Evolutionary conservation across 139 green algal genomes (phyloP).

Genomic region (Diplosphaera chodatii): DNA sequence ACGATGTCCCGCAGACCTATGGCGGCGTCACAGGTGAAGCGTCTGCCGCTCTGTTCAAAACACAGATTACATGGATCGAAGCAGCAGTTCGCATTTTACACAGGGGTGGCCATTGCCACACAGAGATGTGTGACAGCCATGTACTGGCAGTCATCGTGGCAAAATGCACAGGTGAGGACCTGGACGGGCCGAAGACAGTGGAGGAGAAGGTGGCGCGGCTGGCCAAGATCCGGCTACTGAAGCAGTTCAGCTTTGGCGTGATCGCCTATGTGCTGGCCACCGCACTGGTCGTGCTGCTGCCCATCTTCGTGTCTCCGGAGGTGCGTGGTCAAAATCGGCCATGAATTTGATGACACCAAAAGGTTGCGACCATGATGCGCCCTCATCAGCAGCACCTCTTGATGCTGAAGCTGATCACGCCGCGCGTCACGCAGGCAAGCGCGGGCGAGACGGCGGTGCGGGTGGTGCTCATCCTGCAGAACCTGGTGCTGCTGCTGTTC

Average conservation of each 20-base stretch:
- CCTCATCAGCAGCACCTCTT: too few relatives aligned
- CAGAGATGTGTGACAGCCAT: too few relatives aligned
- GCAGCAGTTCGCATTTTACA: too few relatives aligned
- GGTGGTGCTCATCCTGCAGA: constrained; percentile 20
- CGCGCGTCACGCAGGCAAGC: background rate
- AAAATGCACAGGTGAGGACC: constrained; percentile 27
- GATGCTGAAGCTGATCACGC: too few relatives aligned
- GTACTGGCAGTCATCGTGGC: too few relatives aligned
- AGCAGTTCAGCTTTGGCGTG: constrained; percentile 44
- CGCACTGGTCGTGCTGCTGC: constrained; percentile 29
- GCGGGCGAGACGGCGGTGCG: constrained; percentile 7
- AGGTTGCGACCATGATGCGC: too few relatives aligned
- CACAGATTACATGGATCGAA: too few relatives aligned
- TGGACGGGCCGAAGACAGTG: constrained; percentile 39
- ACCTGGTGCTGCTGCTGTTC: constrained; percentile 31
- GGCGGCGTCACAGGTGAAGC: constrained; percentile 9
- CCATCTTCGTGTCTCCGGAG: constrained; percentile 29
- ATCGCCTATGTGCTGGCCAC: constrained; percentile 31
- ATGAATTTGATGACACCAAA: too few relatives aligned
- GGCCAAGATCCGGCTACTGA: constrained; percentile 41
- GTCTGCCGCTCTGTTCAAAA: too few relatives aligned
- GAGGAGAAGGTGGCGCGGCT: constrained; percentile 31
- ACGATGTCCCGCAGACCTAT: constrained; percentile 9
- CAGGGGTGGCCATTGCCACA: too few relatives aligned
- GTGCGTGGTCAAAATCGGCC: constrained; percentile 14